A percentile compares a stretch with the other conserved stretches of the same genome.
Conservation (phyloP, 2,329 filamentous ascomycete genomes). For the Paracoccidioides lutzii region DNA sequence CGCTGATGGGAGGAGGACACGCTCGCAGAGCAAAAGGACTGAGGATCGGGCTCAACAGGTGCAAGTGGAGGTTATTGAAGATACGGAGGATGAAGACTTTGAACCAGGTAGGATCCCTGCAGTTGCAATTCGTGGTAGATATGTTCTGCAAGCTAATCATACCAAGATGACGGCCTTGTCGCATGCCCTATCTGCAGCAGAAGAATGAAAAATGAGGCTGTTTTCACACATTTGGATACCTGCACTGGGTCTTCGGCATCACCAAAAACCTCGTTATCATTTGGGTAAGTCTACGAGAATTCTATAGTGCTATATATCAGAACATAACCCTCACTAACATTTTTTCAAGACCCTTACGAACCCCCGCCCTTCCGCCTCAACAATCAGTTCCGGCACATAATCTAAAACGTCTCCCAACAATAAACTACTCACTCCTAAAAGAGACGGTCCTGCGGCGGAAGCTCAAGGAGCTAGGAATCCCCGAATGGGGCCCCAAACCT, state of each 20-base stretch:
- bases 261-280: background rate
- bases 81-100: conserved; percentile 31
- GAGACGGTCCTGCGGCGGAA: conserved; percentile 69
- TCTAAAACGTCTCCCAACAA: conserved; percentile 55
- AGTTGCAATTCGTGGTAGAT: background rate
- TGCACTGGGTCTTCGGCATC: conserved; percentile 32
- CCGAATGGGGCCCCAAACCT: conserved; percentile 52
- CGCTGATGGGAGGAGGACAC: conserved; percentile 21
- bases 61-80: conserved; percentile 23
- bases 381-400: conserved; percentile 17
- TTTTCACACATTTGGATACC: conserved; percentile 69
- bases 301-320: background rate
- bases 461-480: conserved; percentile 65
- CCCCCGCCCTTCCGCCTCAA: background rate
- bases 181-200: conserved; percentile 69
- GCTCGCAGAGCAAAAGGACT: conserved; percentile 20
- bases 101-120: conserved; percentile 20
- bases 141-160: background rate
- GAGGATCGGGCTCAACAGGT: conserved; percentile 8
- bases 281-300: background rate
- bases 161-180: conserved; percentile 58
- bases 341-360: background rate
- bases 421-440: conserved; percentile 81
- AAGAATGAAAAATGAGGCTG: conserved; percentile 65
- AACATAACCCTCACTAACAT: background rate